Percentiles rank a stretch among this genome's conserved stretches.
Evolutionary conservation across 2,329 filamentous ascomycete species (phyloP).

Genomic region (Fusarium sp.): DNA sequence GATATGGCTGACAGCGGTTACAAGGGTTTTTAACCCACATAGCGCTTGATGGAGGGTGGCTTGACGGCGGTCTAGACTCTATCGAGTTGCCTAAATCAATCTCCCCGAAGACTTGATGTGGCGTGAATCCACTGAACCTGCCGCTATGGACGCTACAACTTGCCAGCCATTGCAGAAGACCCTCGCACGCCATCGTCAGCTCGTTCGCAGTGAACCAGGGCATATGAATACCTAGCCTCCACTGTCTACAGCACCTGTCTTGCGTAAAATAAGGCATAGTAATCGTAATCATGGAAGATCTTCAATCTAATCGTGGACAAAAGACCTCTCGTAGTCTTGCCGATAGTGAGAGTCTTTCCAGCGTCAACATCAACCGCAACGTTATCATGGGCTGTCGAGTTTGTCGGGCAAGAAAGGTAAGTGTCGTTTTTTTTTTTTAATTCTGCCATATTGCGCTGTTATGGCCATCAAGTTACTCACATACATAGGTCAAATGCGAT

Average conservation of each 20-base stretch:
- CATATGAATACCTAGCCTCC: background rate
- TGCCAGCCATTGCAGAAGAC: conserved; percentile 39
- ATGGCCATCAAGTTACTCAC: conserved; percentile 17
- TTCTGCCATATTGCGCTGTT: background rate
- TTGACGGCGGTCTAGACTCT: conserved; percentile 22
- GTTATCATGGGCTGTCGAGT: conserved; percentile 56
- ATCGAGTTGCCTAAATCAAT: conserved; percentile 22
- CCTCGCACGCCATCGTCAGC: conserved; percentile 49
- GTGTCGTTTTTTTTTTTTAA: conserved; percentile 9
- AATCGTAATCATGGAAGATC: conserved; percentile 30
- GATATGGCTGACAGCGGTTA: conserved; percentile 40
- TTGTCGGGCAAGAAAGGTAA: conserved; percentile 56
- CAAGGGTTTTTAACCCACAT: conserved; percentile 42
- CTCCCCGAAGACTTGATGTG: conserved; percentile 36
- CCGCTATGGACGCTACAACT: conserved; percentile 13
- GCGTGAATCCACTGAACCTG: conserved; percentile 28
- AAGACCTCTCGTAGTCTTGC: conserved; percentile 35
- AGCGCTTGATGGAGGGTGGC: conserved; percentile 31
- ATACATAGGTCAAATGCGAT: conserved; percentile 55
- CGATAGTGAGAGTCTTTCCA: conserved; percentile 28
- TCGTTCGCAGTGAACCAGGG: conserved; percentile 47
- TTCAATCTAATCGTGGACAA: conserved; percentile 20
- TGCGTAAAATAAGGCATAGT: background rate
- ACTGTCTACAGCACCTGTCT: background rate
- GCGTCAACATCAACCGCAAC: conserved; percentile 36